Base-by-base conservation (phyloP, 306 rosid genomes). In the Quercus gilva region DNA sequence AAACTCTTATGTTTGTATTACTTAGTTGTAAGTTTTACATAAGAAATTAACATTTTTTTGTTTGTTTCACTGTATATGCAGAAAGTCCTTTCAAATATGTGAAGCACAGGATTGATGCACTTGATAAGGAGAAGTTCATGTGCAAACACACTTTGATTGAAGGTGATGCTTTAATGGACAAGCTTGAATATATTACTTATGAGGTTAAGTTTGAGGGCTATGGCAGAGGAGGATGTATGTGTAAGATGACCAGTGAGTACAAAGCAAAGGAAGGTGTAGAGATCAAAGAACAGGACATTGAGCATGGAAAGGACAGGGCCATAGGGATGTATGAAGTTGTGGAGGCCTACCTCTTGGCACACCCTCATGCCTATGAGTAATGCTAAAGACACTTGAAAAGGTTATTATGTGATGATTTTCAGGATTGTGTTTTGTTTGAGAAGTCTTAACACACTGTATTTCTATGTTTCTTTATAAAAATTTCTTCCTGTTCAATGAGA, bases 301-400 rank as follows among this genome's bases (percentile, higher is more conserved):
- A 85, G 78, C 83, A 52, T 55, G 85, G 88, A 41, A 85, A 85
- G 69, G 83, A 81, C 65, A 85, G 85, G 74, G 80, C 83, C 57
- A 85, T 85, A 23, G 85, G 88, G 15, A 69, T 85, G 85, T 85
- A 85, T 33, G 88, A 85, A 78, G 88, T 81, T n/a, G 58, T 85
- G 69, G 88, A 81, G 80, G 85, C 88, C 71, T 81, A 85, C 76
- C 88, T 85, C 12, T 74, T 85, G 82, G 85, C 88, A 5, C 88
- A 85, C 49, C 88, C 88, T 52, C 77, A 49, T 43, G 83, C 85
- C 57, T 85, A 85, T 68, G 45, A 41, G 45, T 41, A 41, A 41
- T 41, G 45, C 45, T 41, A 41, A 12, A 0, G 45, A 41, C 45
- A 69, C 85, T 70, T 85, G 26, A 73, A 59, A 70, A 8, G 2